Evolutionary conservation across 192 early-diverging fungal genomes (phyloP), one percentile per base, ranked within the genome.

Genomic region (Umbelopsis sp.): DNA sequence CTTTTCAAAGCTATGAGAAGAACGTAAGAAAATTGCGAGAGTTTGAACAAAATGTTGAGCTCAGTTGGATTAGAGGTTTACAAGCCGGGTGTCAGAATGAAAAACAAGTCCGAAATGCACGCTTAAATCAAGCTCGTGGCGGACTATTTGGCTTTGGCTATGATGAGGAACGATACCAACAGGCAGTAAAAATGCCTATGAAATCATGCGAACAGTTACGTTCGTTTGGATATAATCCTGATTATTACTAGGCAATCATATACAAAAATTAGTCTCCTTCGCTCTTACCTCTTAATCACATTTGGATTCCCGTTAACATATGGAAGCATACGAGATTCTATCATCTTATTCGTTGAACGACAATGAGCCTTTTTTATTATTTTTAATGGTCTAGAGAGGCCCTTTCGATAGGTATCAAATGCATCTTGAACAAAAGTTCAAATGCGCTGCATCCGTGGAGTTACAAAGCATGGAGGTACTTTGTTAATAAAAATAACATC

Each of bases 41-140:
- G 65, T 87, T 92, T 73, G 95, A 98, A 73, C 74, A 87, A 12
- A 80, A 86, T 1, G 86, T 98, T 46, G 92, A 96, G 77, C 47
- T 70, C 0, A 81, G 87, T 66, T 95, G 88, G 70, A 80, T 91
- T 30, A 83, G 84, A 37, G 83, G 77, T 27, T 79, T 96, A 68
- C 88, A 90, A 71, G 74, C 76, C 1, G 37, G 52, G 5, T 98
- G 96, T 71, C 72, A 84, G 41, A 79, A 82, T 3, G 91, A 98
- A 74, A 81, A 83, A 23, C 82, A 91, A 49, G 72, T 71, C 35
- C 86, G 88, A 75, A 73, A 81, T 22, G 75, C 77, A 49, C 67
- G 75, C 21, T 82, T 91, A 33, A 75, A 83, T 48, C 75, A 86
- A 50, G 93, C 12, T 80, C 84, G 76, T 85, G 92, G 25, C 88